These are phyloP conservation scores for Nakazawaea anatomiae DNA, from an alignment of 805 yeast genomes.

Conservation along the genomic window DNA sequence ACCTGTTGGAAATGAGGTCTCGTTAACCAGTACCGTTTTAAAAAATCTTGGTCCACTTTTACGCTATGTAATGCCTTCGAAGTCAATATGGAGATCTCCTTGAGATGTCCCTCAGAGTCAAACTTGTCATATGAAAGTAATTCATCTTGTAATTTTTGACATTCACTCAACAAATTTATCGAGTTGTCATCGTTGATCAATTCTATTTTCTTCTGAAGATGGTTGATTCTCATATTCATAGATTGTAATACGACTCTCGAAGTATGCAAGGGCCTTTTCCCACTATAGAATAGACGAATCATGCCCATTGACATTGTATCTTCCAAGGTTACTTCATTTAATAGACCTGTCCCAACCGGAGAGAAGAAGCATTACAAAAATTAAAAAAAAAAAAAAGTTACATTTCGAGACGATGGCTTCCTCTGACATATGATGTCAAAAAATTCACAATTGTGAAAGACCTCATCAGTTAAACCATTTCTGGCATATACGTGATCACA, in stretches of 20 bases:
- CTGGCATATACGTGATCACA: no score
- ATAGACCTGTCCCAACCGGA: no score
- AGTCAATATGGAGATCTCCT: conserved; percentile 18
- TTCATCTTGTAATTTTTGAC: conserved; percentile 20
- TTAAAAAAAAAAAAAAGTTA: no score
- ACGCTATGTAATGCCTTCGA: conserved; percentile 13
- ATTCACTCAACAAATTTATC: conserved; percentile 14
- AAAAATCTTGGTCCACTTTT: conserved; percentile 14
- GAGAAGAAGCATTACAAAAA: no score
- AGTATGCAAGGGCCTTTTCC: neutral
- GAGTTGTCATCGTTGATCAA: neutral
- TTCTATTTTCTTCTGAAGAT: neutral
- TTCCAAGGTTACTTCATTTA: no score
- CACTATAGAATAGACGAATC: no score
- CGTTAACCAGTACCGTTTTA: conserved; percentile 17
- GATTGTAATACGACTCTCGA: neutral
- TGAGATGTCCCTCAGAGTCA: conserved; percentile 15
- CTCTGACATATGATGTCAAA: no score
- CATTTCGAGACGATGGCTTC: no score
- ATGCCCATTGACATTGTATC: no score
- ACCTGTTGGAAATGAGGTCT: conserved; percentile 20
- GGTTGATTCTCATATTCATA: neutral
- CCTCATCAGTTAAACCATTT: no score
- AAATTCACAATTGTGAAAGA: no score
- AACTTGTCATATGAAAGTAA: conserved; percentile 18